Percentiles rank a stretch among this genome's conserved stretches.
These are phyloP conservation scores for Camptophora hylomeconis DNA, from an alignment of 2,329 filamentous ascomycete species.

Conservation along the genomic window DNA sequence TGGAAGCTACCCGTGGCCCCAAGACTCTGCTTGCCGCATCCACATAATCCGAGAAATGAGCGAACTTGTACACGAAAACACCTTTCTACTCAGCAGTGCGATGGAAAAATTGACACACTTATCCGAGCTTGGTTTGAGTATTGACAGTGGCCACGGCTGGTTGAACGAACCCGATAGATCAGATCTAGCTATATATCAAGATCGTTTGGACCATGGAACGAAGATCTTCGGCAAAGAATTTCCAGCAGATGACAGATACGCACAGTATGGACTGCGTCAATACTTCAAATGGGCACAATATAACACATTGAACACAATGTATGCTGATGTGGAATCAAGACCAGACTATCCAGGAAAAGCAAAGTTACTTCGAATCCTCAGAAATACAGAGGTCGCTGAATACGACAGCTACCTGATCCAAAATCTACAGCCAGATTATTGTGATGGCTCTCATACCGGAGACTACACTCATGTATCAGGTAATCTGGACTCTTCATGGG, in stretches of 20 bases:
- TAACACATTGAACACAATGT: slow-evolving; percentile 17
- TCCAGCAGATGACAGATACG: slow-evolving; percentile 22
- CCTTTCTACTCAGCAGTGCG: slow-evolving; percentile 28
- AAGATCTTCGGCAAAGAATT: slow-evolving; percentile 34
- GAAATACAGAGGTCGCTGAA: slow-evolving; percentile 8
- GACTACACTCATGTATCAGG: too few relatives aligned
- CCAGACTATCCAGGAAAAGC: too few relatives aligned
- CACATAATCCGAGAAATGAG: slow-evolving; percentile 47
- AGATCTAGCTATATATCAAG: slow-evolving; percentile 33
- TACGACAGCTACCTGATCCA: slow-evolving; percentile 12
- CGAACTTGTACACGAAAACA: slow-evolving; percentile 41
- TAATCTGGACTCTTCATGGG: too few relatives aligned
- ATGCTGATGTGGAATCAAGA: too few relatives aligned
- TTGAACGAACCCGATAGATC: slow-evolving; percentile 48
- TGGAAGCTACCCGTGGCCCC: slow-evolving; percentile 54
- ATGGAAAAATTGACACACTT: slow-evolving; percentile 44
- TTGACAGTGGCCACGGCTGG: slow-evolving; percentile 57
- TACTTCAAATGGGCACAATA: slow-evolving; percentile 16
- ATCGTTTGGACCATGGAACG: slow-evolving; percentile 23
- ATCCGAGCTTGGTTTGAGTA: slow-evolving; percentile 51
- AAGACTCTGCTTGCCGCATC: slow-evolving; percentile 45
- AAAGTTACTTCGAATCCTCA: too few relatives aligned
- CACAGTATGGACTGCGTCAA: slow-evolving; percentile 12
- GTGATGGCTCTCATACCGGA: slow-evolving; percentile 3
- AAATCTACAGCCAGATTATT: slow-evolving; percentile 8